Conservation (phyloP, 352 stramenopile species). For the Thalassiosira mediterranea region DNA sequence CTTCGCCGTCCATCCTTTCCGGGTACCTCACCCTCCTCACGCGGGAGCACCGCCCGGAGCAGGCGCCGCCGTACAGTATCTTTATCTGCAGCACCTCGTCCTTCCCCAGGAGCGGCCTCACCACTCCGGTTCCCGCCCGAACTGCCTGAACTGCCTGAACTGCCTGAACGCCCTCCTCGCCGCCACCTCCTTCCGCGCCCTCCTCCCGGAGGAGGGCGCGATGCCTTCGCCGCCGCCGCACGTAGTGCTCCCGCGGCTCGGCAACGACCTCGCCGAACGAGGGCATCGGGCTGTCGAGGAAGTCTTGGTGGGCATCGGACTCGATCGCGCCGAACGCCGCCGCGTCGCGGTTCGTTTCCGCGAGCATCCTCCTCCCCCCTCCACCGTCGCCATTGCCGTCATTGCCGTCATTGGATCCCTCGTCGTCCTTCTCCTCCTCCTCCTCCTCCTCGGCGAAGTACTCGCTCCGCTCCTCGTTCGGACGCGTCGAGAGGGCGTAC, state of each 20-base stretch:
- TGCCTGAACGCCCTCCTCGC: too few species aligned
- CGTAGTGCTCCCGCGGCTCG: too few species aligned
- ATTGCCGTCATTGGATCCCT: slow-evolving; percentile 5
- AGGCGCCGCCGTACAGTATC: slow-evolving; percentile 55
- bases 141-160: too few species aligned
- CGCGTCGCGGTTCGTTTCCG: too few species aligned
- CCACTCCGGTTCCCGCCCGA: background rate
- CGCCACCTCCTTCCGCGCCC: too few species aligned
- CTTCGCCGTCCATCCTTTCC: background rate
- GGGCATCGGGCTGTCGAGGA: too few species aligned
- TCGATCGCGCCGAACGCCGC: too few species aligned
- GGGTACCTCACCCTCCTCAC: slow-evolving; percentile 42
- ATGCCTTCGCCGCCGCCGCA: too few species aligned
- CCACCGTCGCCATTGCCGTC: background rate
- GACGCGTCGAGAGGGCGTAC: slow-evolving; percentile 43
- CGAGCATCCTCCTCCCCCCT: slow-evolving; percentile 3
- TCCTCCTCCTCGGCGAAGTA: slow-evolving; percentile 40
- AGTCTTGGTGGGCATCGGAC: too few species aligned
- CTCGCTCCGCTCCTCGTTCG: slow-evolving; percentile 32
- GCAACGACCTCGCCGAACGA: background rate
- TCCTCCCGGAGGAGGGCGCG: too few species aligned
- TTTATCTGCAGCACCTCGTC: slow-evolving; percentile 69
- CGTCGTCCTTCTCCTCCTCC: slow-evolving; percentile 9
- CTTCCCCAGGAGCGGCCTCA: slow-evolving; percentile 42
- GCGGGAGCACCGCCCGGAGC: slow-evolving; percentile 42